These are phyloP conservation scores for Schizochytrium sp. DNA, from an alignment of 108 stramenopile genomes.

Conservation along the genomic window DNA sequence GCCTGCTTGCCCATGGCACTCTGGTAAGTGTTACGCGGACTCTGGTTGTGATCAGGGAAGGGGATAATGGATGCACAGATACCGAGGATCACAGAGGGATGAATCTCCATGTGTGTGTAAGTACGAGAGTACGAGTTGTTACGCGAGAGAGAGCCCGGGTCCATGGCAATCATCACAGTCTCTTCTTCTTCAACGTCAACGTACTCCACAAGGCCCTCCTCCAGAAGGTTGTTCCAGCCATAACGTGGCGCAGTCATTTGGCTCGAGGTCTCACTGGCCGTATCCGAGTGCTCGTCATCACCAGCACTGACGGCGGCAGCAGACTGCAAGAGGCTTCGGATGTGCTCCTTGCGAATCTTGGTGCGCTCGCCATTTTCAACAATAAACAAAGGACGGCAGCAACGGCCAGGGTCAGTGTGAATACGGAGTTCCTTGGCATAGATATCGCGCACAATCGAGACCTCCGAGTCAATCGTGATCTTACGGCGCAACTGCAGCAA, in stretches of 20 bases:
- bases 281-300: constrained; percentile 49
- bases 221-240: constrained; percentile 82
- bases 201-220: constrained; percentile 96
- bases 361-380: constrained; percentile 85
- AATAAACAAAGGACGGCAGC: constrained; percentile 95
- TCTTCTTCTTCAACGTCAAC: constrained; percentile 99
- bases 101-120: constrained; percentile 97
- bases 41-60: constrained; percentile 99
- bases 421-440: constrained; percentile 94
- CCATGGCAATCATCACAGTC: constrained; percentile 63
- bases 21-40: constrained; percentile 91
- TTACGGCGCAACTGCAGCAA: constrained; percentile 86
- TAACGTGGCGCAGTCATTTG: constrained; percentile 40
- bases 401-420: constrained; percentile 95
- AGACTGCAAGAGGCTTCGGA: constrained; percentile 72
- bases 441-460: constrained; percentile 93
- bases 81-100: constrained; percentile 96
- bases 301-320: not conserved
- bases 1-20: constrained; percentile 99
- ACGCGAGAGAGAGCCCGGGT: constrained; percentile 32
- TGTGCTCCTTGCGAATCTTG: constrained; percentile 85
- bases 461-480: constrained; percentile 93
- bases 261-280: constrained; percentile 11
- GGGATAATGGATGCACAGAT: constrained; percentile 97
- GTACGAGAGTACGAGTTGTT: constrained; percentile 48